These are phyloP conservation scores for Phialophora verrucosa DNA, from an alignment of 2,329 filamentous ascomycete genomes.

Conservation along the genomic window DNA sequence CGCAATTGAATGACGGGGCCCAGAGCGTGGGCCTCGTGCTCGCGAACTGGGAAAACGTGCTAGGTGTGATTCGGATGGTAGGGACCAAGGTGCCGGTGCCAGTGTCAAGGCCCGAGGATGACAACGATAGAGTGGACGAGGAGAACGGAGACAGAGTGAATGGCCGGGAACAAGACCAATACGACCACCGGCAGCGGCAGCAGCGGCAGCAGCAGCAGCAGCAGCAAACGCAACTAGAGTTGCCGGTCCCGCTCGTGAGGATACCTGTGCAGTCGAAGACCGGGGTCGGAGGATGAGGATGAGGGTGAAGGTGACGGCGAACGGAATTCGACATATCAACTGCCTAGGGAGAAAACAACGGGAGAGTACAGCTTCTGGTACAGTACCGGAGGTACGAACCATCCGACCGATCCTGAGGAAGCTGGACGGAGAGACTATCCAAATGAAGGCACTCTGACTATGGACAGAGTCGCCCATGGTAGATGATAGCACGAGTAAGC, in stretches of 20 bases:
- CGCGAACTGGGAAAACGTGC: conserved; percentile 70
- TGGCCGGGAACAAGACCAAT: neutral
- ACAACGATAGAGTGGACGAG: neutral
- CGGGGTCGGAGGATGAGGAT: conserved; percentile 25
- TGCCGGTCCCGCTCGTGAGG: conserved; percentile 38
- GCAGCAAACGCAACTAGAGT: conserved; percentile 16
- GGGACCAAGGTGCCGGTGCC: conserved; percentile 56
- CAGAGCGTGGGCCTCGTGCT: conserved; percentile 71
- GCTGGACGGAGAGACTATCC: neutral
- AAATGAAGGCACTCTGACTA: neutral
- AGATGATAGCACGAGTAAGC: too few relatives aligned
- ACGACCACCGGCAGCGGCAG: too few relatives aligned
- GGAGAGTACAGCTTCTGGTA: too few relatives aligned
- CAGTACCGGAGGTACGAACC: neutral
- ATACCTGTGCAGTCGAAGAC: conserved; percentile 35
- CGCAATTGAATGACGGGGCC: conserved; percentile 66
- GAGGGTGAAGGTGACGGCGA: neutral
- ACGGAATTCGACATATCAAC: neutral
- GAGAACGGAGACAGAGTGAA: conserved; percentile 9
- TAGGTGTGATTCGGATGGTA: conserved; percentile 68
- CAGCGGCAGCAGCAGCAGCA: neutral
- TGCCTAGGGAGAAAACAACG: neutral
- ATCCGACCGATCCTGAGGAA: neutral
- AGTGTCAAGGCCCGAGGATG: neutral
- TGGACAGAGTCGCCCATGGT: too few relatives aligned